Percentiles rank a stretch among this genome's conserved stretches.
Conservation (phyloP, 768 basidiomycete genomes). For the Russula earlei region DNA sequence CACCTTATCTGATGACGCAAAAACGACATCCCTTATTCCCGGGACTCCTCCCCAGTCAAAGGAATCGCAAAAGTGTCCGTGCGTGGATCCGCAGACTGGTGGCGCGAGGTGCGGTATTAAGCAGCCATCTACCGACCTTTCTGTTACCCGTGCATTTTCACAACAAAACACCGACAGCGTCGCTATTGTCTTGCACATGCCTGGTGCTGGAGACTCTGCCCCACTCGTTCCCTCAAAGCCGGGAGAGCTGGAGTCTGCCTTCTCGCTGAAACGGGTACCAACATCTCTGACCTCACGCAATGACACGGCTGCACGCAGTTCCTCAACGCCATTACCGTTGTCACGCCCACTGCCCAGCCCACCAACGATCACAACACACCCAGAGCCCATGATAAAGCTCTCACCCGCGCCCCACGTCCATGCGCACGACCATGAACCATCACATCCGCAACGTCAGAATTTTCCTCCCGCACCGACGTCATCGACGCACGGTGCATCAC, state of each 20-base stretch:
- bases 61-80: not conserved
- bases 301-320: not conserved
- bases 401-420: constrained; percentile 1
- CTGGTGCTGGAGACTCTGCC: not conserved
- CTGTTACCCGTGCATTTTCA: not conserved
- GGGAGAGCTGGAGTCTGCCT: not conserved
- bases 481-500: not conserved
- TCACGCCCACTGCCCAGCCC: constrained; percentile 16
- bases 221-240: not conserved
- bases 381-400: constrained; percentile 3
- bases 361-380: constrained; percentile 2
- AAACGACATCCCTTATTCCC: not conserved
- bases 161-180: not conserved
- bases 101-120: not conserved
- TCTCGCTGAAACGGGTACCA: not conserved
- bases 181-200: not conserved
- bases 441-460: not conserved
- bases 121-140: not conserved
- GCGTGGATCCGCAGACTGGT: not conserved
- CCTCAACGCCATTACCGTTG: constrained; percentile 10
- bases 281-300: not conserved
- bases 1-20: not conserved
- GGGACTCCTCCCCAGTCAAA: not conserved
- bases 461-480: not conserved
- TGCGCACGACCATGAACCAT: not conserved